A percentile compares a stretch with the other conserved stretches of the same genome.
phyloP scores from a whole-genome alignment of 2,329 filamentous ascomycete species.

The Macrophomina pseudophaseolina region DNA sequence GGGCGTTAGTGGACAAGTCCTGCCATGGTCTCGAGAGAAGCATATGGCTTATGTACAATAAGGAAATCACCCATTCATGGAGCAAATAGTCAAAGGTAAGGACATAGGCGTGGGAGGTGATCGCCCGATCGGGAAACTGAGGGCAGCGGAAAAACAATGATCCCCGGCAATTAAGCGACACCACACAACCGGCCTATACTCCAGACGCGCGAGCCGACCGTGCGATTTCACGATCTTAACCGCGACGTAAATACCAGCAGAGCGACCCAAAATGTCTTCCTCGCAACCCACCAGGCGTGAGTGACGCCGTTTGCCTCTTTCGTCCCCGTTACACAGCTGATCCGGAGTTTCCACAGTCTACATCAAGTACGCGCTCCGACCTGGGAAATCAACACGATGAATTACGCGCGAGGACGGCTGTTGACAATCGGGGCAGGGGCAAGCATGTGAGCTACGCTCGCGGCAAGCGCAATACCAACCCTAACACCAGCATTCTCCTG shows the following conservation, averaged over 20 bases:
- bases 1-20: not conserved
- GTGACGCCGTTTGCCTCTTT: not conserved
- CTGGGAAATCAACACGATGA: not conserved
- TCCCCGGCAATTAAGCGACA: slow-evolving; percentile 13
- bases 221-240: slow-evolving; percentile 15
- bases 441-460: slow-evolving; percentile 98
- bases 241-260: slow-evolving; percentile 22
- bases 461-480: slow-evolving; percentile 88
- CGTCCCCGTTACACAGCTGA: not conserved
- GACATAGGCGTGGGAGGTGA: not conserved
- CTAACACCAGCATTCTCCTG: slow-evolving; percentile 92
- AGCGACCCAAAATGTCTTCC: slow-evolving; percentile 21
- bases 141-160: slow-evolving; percentile 17
- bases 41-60: slow-evolving; percentile 8
- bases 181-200: not conserved
- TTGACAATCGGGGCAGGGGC: slow-evolving; percentile 64
- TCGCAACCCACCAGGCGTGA: slow-evolving; percentile 24
- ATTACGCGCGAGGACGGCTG: not conserved
- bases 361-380: slow-evolving; percentile 21
- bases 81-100: not conserved
- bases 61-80: slow-evolving; percentile 9
- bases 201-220: not conserved
- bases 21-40: not conserved
- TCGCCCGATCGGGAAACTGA: not conserved
- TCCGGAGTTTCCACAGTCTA: slow-evolving; percentile 15